Base-by-base conservation (phyloP, 1,284 basidiomycete genomes). In the Ceratobasidium theobromae region DNA sequence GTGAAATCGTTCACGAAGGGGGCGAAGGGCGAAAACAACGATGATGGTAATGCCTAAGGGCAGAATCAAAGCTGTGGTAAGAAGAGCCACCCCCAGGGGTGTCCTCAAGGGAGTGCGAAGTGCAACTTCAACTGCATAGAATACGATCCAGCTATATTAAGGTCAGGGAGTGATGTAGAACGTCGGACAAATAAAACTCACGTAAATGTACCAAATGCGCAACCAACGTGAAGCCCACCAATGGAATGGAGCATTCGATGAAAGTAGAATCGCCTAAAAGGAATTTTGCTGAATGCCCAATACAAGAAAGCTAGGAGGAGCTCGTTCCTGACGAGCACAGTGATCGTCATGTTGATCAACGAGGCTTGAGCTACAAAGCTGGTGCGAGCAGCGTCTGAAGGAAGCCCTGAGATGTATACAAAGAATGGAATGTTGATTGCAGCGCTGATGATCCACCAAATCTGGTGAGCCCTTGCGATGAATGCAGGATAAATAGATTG, bases 391-490 rank as follows among this genome's bases (percentile, higher is more conserved):
- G 60, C n/a, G 28, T 12, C 8, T 11, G 46, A 32, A n/a, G 45
- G 4, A 16, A 30, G 49, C 16, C 49, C 23, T 11, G 38, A 33
- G 27, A 45, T 11, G 28, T 45, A 49, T 3, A 52, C 12, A 23
- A 40, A 23, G 4, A 52, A 64, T 3, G 60, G 60, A 53, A 64
- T 48, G 28, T 64, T 64, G 23, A 27, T 25, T 28, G 53, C 21
- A 1, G 35, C 12, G 18, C 25, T 45, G 16, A 53, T n/a, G 49
- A 53, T 35, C 58, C 58, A 62, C 58, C 58, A 62, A 8, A 62
- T 51, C 25, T 64, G 60, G 45, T 64, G 60, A 16, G 60, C 60
- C 60, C 60, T 53, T 33, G 23, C 41, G 12, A 64, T 52, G 25
- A 4, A 62, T 3, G 51, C 27, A 32, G 28, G 28, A 28, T 28